phyloP scores from a whole-genome alignment of 2,329 filamentous ascomycete species.

The Monosporascus sp. region DNA sequence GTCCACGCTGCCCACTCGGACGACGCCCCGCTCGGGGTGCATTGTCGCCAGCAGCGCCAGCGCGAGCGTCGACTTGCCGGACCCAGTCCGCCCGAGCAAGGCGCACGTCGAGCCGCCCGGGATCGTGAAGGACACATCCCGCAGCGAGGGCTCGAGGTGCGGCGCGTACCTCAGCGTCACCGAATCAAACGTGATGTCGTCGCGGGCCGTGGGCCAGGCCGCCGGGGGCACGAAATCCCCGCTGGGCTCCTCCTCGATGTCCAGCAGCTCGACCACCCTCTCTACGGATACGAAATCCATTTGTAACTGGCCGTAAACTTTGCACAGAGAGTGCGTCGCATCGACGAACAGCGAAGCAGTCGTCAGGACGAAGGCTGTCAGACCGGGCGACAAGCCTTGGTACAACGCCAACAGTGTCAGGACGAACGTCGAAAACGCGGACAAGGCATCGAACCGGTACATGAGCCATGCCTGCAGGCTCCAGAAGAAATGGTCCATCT shows the following conservation, averaged over 20 bases:
- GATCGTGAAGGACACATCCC: constrained; percentile 65
- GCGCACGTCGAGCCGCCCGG: constrained; percentile 57
- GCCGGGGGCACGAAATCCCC: constrained; percentile 66
- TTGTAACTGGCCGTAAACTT: constrained; percentile 76
- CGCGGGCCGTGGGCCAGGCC: constrained; percentile 67
- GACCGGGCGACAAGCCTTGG: constrained; percentile 67
- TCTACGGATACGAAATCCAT: constrained; percentile 92
- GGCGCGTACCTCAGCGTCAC: constrained; percentile 77
- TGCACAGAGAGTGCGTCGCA: constrained; percentile 69
- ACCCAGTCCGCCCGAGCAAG: constrained; percentile 77
- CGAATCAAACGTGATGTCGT: constrained; percentile 69
- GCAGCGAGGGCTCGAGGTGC: constrained; percentile 67
- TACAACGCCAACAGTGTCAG: constrained; percentile 71
- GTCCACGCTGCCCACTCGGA: constrained; percentile 49
- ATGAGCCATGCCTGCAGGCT: constrained; percentile 79
- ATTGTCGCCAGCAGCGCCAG: constrained; percentile 54
- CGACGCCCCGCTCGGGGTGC: constrained; percentile 42
- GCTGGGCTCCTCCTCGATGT: constrained; percentile 67
- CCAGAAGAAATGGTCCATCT: constrained; percentile 96
- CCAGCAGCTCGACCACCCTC: constrained; percentile 73
- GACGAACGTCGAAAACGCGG: constrained; percentile 66
- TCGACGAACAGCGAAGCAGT: constrained; percentile 64
- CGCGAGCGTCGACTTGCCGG: constrained; percentile 76
- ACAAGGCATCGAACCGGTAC: constrained; percentile 69
- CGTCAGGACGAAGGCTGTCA: constrained; percentile 78